phyloP scores from a whole-genome alignment of 2,329 filamentous ascomycete species.

The Colletotrichum brevisporum region DNA sequence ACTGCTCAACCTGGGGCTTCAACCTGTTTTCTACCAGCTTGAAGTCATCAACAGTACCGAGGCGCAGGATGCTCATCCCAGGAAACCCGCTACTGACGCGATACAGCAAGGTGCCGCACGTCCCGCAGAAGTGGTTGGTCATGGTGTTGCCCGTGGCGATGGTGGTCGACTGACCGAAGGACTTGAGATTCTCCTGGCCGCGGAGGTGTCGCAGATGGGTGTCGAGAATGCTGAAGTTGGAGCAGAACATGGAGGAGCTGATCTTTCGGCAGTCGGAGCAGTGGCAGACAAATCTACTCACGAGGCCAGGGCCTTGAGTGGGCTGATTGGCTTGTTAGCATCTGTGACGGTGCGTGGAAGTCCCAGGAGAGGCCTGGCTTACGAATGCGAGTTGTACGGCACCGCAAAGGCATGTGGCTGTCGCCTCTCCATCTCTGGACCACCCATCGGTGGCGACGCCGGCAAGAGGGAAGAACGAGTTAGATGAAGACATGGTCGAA shows the following conservation, averaged over 20 bases:
- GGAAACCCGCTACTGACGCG: slow-evolving; percentile 61
- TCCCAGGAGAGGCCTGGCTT: slow-evolving; percentile 43
- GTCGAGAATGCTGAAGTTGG: slow-evolving; percentile 68
- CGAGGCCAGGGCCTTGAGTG: slow-evolving; percentile 58
- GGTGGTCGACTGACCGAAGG: slow-evolving; percentile 62
- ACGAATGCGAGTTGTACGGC: slow-evolving; percentile 68
- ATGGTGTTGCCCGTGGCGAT: slow-evolving; percentile 64
- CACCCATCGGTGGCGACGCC: slow-evolving; percentile 58
- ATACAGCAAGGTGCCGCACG: slow-evolving; percentile 74
- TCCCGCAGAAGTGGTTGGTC: slow-evolving; percentile 73
- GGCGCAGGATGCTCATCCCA: slow-evolving; percentile 62
- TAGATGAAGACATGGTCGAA: background rate
- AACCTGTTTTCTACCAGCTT: slow-evolving; percentile 69
- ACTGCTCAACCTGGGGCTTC: slow-evolving; percentile 67
- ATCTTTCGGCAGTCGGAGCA: slow-evolving; percentile 74
- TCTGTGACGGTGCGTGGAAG: background rate
- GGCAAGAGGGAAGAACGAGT: slow-evolving; percentile 51
- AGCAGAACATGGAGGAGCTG: slow-evolving; percentile 73
- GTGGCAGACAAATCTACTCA: slow-evolving; percentile 70
- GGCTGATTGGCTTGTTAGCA: slow-evolving; percentile 51
- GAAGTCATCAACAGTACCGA: slow-evolving; percentile 76
- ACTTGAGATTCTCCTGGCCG: slow-evolving; percentile 64
- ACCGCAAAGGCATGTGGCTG: slow-evolving; percentile 72
- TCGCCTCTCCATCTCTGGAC: slow-evolving; percentile 62
- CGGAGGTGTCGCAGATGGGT: slow-evolving; percentile 62